These are phyloP conservation scores for Entrophospora sp. DNA, from an alignment of 192 early-diverging fungal genomes.

Conservation along the genomic window DNA sequence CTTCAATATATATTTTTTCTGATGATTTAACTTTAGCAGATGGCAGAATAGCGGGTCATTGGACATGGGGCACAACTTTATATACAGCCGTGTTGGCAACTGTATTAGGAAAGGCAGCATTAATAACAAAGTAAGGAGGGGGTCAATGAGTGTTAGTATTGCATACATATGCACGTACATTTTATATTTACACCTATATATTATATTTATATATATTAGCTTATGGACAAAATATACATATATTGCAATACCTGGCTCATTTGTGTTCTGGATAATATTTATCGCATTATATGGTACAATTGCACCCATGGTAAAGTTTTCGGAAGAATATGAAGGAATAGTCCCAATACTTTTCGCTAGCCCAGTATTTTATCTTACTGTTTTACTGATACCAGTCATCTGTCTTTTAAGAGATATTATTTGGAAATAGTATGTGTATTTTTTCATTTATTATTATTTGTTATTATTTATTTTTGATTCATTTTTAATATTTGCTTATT, in stretches of 20 bases:
- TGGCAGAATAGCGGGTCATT: conserved; percentile 74
- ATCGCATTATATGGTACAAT: conserved; percentile 77
- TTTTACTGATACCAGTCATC: conserved; percentile 77
- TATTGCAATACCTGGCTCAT: conserved; percentile 82
- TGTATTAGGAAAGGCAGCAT: conserved; percentile 82
- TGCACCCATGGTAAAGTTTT: conserved; percentile 56
- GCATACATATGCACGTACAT: not conserved
- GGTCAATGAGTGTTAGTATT: not conserved
- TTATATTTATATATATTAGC: no score
- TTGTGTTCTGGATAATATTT: conserved; percentile 80
- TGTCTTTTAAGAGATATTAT: conserved; percentile 82
- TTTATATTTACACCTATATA: no score
- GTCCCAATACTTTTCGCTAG: conserved; percentile 55
- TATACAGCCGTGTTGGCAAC: conserved; percentile 85
- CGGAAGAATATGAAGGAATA: conserved; percentile 69
- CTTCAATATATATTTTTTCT: conserved; percentile 54
- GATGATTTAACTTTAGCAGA: conserved; percentile 59
- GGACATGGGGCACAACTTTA: conserved; percentile 83
- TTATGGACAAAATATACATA: conserved; percentile 95
- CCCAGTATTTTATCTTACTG: conserved; percentile 76
- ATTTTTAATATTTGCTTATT: not conserved
- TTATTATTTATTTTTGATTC: conserved; percentile 4
- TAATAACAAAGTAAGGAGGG: conserved; percentile 67
- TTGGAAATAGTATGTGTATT: conserved; percentile 88
- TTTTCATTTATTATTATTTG: conserved; percentile 1